Percentiles rank a stretch among this genome's conserved stretches.
phyloP scores from a whole-genome alignment of 495 filamentous ascomycete species.

The Echria macrotheca region DNA sequence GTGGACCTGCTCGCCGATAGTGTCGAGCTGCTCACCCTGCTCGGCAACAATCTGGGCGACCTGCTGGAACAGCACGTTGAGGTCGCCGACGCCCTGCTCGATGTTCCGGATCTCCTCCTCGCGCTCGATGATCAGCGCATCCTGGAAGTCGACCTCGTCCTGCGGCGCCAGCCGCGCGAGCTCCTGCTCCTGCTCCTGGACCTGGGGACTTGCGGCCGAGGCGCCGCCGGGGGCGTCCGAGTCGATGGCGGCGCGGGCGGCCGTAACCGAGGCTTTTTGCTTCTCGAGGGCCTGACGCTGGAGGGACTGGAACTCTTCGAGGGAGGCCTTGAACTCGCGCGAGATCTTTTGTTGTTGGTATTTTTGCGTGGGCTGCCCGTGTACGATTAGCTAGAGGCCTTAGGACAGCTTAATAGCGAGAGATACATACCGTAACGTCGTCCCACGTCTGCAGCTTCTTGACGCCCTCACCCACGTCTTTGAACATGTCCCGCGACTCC shows the following conservation, averaged over 20 bases:
- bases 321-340: slow-evolving; percentile 79
- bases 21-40: slow-evolving; percentile 85
- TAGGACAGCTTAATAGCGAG: neutral
- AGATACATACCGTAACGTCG: slow-evolving; percentile 72
- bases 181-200: slow-evolving; percentile 68
- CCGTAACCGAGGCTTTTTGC: slow-evolving; percentile 76
- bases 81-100: slow-evolving; percentile 88
- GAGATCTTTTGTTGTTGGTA: slow-evolving; percentile 94
- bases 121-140: slow-evolving; percentile 88
- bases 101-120: slow-evolving; percentile 96
- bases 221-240: slow-evolving; percentile 27
- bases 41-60: slow-evolving; percentile 93
- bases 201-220: slow-evolving; percentile 43
- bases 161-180: slow-evolving; percentile 79
- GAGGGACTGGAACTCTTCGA: slow-evolving; percentile 84
- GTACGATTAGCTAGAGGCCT: neutral
- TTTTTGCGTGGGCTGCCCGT: slow-evolving; percentile 65
- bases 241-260: slow-evolving; percentile 64
- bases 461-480: slow-evolving; percentile 85
- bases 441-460: slow-evolving; percentile 91
- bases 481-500: slow-evolving; percentile 80
- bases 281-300: slow-evolving; percentile 89
- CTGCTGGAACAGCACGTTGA: slow-evolving; percentile 95
- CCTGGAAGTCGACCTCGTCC: slow-evolving; percentile 96
- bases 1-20: slow-evolving; percentile 82